Percentiles rank a stretch among this genome's conserved stretches.
Conservation (phyloP, 129 eudicot species). For the Escallonia herrerae region DNA sequence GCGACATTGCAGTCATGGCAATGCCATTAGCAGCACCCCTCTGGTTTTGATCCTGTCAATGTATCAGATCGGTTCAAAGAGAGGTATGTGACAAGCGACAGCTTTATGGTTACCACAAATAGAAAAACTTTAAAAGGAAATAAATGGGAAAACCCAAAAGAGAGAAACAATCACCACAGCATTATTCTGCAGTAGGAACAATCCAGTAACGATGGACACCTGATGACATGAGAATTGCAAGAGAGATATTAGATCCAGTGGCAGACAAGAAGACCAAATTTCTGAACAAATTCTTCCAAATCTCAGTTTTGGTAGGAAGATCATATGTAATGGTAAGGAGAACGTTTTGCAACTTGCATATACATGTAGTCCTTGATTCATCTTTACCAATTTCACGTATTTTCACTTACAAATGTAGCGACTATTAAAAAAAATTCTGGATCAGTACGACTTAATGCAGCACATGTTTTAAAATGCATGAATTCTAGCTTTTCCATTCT, state of each 20-base stretch:
- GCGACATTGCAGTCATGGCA: slow-evolving; percentile 47
- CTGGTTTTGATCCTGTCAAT: slow-evolving; percentile 65
- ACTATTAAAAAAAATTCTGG: too few species aligned
- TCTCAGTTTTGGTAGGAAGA: neutral
- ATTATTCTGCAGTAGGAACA: slow-evolving; percentile 67
- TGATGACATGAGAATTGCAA: slow-evolving; percentile 13
- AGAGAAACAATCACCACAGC: slow-evolving; percentile 58
- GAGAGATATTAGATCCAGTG: neutral
- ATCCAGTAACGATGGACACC: slow-evolving; percentile 53
- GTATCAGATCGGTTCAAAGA: neutral
- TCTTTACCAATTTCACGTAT: too few species aligned
- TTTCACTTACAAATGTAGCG: too few species aligned
- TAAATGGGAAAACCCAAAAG: neutral
- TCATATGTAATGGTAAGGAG: neutral
- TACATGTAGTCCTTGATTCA: too few species aligned
- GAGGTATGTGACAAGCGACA: neutral
- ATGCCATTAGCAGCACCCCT: slow-evolving; percentile 94
- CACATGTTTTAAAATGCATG: too few species aligned
- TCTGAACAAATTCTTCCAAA: too few species aligned
- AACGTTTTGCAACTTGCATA: too few species aligned
- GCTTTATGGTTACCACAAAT: neutral
- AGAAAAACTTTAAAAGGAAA: neutral
- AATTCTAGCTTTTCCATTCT: too few species aligned
- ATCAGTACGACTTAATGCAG: too few species aligned
- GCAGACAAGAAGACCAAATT: too few species aligned